Base-by-base conservation (phyloP, 495 filamentous ascomycete genomes). In the Penicillium alfredii region DNA sequence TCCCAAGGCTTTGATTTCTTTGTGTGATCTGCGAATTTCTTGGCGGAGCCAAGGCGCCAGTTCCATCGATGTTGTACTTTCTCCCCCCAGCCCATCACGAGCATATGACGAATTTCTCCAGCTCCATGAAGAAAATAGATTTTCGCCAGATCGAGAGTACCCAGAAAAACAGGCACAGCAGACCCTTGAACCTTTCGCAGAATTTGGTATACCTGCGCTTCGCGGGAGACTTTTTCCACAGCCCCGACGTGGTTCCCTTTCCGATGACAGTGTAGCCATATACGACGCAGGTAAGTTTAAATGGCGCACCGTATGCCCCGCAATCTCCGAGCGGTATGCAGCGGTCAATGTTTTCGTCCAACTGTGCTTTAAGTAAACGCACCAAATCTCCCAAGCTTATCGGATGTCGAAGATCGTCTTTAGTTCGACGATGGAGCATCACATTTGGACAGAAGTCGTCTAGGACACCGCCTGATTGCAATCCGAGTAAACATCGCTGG, bases 191-290 rank as follows among this genome's bases (percentile, higher is more conserved):
- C n/a, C n/a, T n/a, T n/a, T n/a, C n/a, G n/a, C n/a, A n/a, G n/a
- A n/a, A n/a, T n/a, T n/a, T n/a, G n/a, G n/a, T n/a, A n/a, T n/a
- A n/a, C n/a, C n/a, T n/a, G n/a, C n/a, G n/a, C n/a, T n/a, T n/a
- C n/a, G n/a, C n/a, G n/a, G n/a, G n/a, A n/a, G n/a, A n/a, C n/a
- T n/a, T n/a, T n/a, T n/a, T 31, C 36, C 59, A 56, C 17, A 60
- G 60, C 4, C 32, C 38, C 1, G 25, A 38, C 0, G 58, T 51
- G 7, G 67, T 73, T 18, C 59, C 71, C 47, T 75, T 75, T 14
- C 48, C 52, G 20, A 71, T 48, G 16, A 73, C 58, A 18, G 67
- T 72, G 31, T 74, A 73, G 4, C 64, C 63, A 40, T 66, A 58
- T 8, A 20, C 28, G 6, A 55, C 31, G 38, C 63, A 47, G 2